Evolutionary conservation across 805 yeast species (phyloP), one percentile per base, ranked within the genome.

Genomic region (Lipomyces sp.): DNA sequence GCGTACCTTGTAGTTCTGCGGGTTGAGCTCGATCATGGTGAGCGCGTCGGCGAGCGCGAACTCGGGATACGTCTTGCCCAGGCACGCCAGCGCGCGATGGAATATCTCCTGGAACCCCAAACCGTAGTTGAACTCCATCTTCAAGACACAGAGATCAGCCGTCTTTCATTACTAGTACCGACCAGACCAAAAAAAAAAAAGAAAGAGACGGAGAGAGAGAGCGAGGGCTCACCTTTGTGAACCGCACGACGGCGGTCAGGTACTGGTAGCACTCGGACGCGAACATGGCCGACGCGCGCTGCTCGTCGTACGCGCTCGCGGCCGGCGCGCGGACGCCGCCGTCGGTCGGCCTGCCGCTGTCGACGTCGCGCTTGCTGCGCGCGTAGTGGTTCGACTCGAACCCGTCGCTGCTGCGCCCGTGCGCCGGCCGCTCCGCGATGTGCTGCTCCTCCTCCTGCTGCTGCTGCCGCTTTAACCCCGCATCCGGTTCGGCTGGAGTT

Each of bases 71-170:
- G 39, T 38, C 38, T 49, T 49, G n/a, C 53, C 48, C 38, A 49
- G 31, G 19, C 48, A 44, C 13, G 53, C 53, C 13, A 43, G 33
- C 16, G 53, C 47, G n/a, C 53, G 38, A 18, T 43, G 53, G 31
- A 39, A 43, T 14, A 49, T 28, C 19, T 49, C 53, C 19, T 43
- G 48, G 19, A 43, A 39, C 33, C 48, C 45, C 16, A 49, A 45
- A 3, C 53, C 53, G 19, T 49, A 36, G 26, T 49, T 49, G 33
- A 49, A 49, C 26, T 49, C 53, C 48, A 49, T 39, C 51, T 47
- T 23, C 29, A 19, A 18, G n/a, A 14, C 26, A 7, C 28, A 11
- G 4, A 10, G 13, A 5, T 29, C 18, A 22, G 19, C 16, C 28
- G 6, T 8, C 29, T 16, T 6, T 14, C 18, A n/a, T 16, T 7